These are phyloP conservation scores for Fusarium pseudocircinatum DNA, from an alignment of 2,329 filamentous ascomycete species.

Conservation along the genomic window DNA sequence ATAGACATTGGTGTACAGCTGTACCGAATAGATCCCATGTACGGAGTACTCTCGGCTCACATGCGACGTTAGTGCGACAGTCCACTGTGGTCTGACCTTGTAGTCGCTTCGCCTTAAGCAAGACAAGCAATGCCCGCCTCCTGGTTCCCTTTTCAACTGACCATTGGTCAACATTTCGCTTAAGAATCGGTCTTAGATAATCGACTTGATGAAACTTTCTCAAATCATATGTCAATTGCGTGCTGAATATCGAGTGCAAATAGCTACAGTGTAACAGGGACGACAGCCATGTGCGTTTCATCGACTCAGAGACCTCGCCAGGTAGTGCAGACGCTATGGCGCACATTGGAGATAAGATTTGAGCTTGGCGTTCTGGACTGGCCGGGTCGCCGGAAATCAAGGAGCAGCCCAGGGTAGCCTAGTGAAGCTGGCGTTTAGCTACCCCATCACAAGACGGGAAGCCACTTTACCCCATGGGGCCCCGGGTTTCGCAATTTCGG, in stretches of 20 bases:
- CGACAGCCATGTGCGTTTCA: neutral
- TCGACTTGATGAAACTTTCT: rapidly evolving
- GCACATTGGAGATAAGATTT: neutral
- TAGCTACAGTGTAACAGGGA: neutral
- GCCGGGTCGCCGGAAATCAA: neutral
- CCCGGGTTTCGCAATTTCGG: slow-evolving; percentile 32
- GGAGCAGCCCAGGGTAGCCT: neutral
- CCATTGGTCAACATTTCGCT: neutral
- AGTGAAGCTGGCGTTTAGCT: neutral
- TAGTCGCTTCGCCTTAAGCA: neutral
- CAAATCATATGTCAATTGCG: neutral
- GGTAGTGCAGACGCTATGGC: neutral
- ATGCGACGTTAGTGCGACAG: neutral
- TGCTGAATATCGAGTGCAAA: neutral
- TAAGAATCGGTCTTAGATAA: neutral
- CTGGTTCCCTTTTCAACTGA: neutral
- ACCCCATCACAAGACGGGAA: neutral
- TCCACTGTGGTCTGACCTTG: neutral
- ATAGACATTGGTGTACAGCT: neutral
- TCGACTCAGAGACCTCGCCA: neutral
- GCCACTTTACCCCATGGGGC: slow-evolving; percentile 9
- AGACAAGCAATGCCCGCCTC: neutral
- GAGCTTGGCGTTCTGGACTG: neutral
- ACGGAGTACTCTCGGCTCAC: neutral
- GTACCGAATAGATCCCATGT: neutral